phyloP scores from a whole-genome alignment of 768 basidiomycete species.

The Rubroboletus satanas region DNA sequence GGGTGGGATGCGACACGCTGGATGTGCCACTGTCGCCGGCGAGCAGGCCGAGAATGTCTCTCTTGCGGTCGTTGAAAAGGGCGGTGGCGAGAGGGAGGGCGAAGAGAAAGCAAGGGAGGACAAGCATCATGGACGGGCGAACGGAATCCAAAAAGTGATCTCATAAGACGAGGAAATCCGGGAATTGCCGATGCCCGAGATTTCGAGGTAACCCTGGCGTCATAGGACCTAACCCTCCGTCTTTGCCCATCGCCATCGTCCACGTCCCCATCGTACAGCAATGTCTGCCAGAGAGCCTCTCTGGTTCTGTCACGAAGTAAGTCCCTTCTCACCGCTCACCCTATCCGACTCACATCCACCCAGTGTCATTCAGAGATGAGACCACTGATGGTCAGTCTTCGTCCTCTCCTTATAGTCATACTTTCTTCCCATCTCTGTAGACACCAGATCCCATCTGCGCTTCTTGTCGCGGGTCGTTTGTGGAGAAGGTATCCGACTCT shows the following conservation, averaged over 20 bases:
- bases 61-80: not conserved
- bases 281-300: constrained; percentile 69
- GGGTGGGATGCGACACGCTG: not conserved
- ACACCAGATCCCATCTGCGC: constrained; percentile 80
- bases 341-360: constrained; percentile 8
- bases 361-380: constrained; percentile 89
- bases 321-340: constrained; percentile 5
- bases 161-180: constrained; percentile 5
- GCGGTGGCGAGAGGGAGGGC: not conserved
- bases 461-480: constrained; percentile 76
- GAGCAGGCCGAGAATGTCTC: constrained; percentile 20
- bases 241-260: constrained; percentile 5
- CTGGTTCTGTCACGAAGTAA: constrained; percentile 77
- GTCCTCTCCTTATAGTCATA: not conserved
- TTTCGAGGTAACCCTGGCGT: not conserved
- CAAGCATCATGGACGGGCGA: no score
- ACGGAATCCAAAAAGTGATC: no score
- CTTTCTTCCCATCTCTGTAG: constrained; percentile 35
- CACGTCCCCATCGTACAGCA: not conserved
- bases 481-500: constrained; percentile 54
- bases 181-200: constrained; percentile 7
- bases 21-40: not conserved
- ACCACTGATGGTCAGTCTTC: constrained; percentile 66
- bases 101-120: not conserved
- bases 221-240: not conserved